These are phyloP conservation scores for Dipteronia sinensis DNA, from an alignment of 345 rosid species.

Conservation along the genomic window DNA sequence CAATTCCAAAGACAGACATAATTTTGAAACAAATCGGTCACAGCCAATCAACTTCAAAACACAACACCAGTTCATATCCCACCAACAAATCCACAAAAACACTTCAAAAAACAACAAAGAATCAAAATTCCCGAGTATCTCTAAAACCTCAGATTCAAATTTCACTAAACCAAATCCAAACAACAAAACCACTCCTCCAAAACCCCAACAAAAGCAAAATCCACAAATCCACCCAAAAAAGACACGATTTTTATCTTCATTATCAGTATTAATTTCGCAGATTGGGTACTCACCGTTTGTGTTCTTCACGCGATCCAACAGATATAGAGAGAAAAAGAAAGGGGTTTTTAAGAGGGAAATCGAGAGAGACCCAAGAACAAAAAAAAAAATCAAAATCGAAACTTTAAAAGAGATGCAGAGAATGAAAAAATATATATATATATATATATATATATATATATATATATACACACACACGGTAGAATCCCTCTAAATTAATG, in stretches of 20 bases:
- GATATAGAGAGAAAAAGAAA: neutral
- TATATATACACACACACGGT: too few relatives aligned
- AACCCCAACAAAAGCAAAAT: neutral
- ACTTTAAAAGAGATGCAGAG: slow-evolving; percentile 27
- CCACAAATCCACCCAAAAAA: neutral
- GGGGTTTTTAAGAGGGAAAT: slow-evolving; percentile 18
- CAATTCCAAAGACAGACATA: neutral
- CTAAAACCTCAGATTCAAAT: slow-evolving; percentile 12
- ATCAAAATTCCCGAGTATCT: neutral
- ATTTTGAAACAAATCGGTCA: slow-evolving; percentile 1
- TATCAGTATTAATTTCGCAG: slow-evolving; percentile 36
- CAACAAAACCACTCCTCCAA: neutral
- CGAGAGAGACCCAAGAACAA: slow-evolving; percentile 5
- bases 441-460: too few relatives aligned
- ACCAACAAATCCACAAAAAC: slow-evolving; percentile 13
- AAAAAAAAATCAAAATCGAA: neutral
- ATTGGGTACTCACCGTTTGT: slow-evolving; percentile 37
- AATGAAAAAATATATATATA: slow-evolving; percentile 27
- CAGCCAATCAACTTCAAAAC: neutral
- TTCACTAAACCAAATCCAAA: slow-evolving; percentile 1
- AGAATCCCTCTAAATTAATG: too few relatives aligned
- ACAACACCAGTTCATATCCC: slow-evolving; percentile 13
- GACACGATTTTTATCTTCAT: neutral
- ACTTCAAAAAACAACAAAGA: neutral
- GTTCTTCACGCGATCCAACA: slow-evolving; percentile 18